Evolutionary conservation across 2,329 filamentous ascomycete genomes (phyloP).

Genomic region (Aquanectria penicillioides): DNA sequence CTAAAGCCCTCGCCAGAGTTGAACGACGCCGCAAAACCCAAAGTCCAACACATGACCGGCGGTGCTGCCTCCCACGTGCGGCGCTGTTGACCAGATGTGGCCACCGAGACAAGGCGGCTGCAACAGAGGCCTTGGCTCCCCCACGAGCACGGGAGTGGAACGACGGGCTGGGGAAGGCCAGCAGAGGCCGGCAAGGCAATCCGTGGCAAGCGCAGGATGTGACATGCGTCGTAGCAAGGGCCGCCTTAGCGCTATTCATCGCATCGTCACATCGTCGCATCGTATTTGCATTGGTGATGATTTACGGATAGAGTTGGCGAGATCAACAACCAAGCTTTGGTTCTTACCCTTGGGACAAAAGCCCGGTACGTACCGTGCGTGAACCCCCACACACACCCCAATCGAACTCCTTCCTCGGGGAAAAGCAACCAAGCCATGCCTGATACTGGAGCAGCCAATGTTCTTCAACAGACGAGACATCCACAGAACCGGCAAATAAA

Average conservation of each 20-base stretch:
- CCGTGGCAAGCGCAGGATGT: not conserved
- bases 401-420: no score
- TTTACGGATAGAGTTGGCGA: not conserved
- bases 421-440: no score
- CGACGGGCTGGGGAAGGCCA: slow-evolving; percentile 1
- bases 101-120: slow-evolving; percentile 28
- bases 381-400: no score
- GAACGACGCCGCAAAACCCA: no score
- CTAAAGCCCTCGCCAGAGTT: no score
- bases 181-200: not conserved
- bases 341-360: no score
- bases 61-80: slow-evolving; percentile 30
- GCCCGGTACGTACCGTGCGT: slow-evolving; percentile 11
- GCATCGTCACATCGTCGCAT: not conserved
- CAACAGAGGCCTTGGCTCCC: not conserved
- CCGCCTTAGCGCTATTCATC: not conserved
- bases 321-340: not conserved
- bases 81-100: slow-evolving; percentile 29
- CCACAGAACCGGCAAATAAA: no score
- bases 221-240: not conserved
- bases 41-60: slow-evolving; percentile 12
- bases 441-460: no score
- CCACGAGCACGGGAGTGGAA: not conserved
- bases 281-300: not conserved
- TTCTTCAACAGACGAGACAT: no score